A percentile compares a stretch with the other conserved stretches of the same genome.
These are phyloP conservation scores for Byssothecium circinans DNA, from an alignment of 2,329 filamentous ascomycete genomes.

Conservation along the genomic window DNA sequence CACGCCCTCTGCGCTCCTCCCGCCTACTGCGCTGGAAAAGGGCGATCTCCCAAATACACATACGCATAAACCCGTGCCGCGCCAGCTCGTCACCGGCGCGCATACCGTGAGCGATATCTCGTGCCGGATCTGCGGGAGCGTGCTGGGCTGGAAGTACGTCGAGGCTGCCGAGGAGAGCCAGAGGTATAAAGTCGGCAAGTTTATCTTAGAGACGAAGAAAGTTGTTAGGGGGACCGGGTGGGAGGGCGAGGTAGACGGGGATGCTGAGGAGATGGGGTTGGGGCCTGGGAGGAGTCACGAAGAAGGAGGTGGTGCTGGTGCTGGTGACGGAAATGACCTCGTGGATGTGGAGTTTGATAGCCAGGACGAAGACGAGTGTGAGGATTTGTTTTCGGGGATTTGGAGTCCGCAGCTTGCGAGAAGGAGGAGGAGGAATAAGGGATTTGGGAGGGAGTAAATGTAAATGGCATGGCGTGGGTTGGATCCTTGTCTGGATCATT, in stretches of 20 bases:
- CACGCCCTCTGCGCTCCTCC: slow-evolving; percentile 3
- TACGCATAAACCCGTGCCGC: slow-evolving; percentile 57
- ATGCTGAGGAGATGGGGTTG: too few relatives aligned
- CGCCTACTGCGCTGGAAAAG: slow-evolving; percentile 15
- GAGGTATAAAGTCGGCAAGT: slow-evolving; percentile 68
- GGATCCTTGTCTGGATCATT: neutral
- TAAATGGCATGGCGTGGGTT: too few relatives aligned
- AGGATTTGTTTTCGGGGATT: slow-evolving; percentile 64
- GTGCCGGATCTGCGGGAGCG: slow-evolving; percentile 58
- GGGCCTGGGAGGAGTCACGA: too few relatives aligned
- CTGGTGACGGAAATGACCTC: too few relatives aligned
- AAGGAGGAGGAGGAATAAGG: slow-evolving; percentile 33
- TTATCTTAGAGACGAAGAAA: slow-evolving; percentile 63
- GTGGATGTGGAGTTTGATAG: slow-evolving; percentile 62
- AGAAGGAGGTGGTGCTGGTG: too few relatives aligned
- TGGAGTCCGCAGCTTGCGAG: slow-evolving; percentile 60
- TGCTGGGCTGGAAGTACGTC: slow-evolving; percentile 68
- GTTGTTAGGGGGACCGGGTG: slow-evolving; percentile 55
- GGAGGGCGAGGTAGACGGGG: slow-evolving; percentile 46
- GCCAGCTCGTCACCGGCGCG: slow-evolving; percentile 64
- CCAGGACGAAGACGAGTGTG: slow-evolving; percentile 68
- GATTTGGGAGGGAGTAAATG: neutral
- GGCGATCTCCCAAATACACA: slow-evolving; percentile 60
- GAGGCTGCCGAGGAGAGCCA: slow-evolving; percentile 63
- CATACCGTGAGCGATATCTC: slow-evolving; percentile 64